Base-by-base conservation (phyloP, 2,329 filamentous ascomycete genomes). In the Corynespora cassiicola region DNA sequence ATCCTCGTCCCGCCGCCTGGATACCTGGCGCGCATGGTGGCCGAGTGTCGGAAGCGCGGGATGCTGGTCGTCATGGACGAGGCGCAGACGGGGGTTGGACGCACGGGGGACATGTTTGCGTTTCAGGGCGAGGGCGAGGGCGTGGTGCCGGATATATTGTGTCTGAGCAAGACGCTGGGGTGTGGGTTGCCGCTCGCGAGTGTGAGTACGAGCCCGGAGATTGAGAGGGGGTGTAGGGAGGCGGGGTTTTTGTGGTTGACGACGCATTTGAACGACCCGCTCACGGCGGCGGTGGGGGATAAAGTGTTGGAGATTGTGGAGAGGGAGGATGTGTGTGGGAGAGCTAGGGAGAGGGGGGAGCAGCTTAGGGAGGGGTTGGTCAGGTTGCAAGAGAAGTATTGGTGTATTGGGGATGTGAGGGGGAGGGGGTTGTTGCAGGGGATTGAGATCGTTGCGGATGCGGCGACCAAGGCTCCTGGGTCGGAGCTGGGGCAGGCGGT, bases 1-100 rank as follows among this genome's bases (percentile, higher is more conserved):
- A 81, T 85, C 64, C 73, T 78, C 21, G 75, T 77, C 1, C 70
- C 81, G 0, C 81, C 81, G 0, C 33, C 57, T 0, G 81, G 81
- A 0, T 85, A 85, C 42, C 68, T 85, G 12, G 67, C 68, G 34
- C 74, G 73, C 1, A 66, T 84, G 51, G 78, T 75, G 45, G 54
- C 58, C 12, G 72, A 56, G 23, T 56, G 54, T 36, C 42, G 46
- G 16, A 42, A 41, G 19, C 50, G 63, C 17, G 47, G 46, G 4
- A 70, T 69, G 64, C 49, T 69, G 1, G 42, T 69, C 10, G 67
- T 69, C 27, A 42, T 67, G 5, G 65, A 69, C 36, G 66, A 70
- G 40, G 66, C 66, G 5, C 66, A 69, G 36, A 69, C 66, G 0
- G 65, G 47, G 3, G 42, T 69, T 5, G 67, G 66, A 4, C 47